A percentile compares a stretch with the other conserved stretches of the same genome.
Evolutionary conservation across 768 basidiomycete genomes (phyloP).

Genomic region (Lyophyllum semitale): DNA sequence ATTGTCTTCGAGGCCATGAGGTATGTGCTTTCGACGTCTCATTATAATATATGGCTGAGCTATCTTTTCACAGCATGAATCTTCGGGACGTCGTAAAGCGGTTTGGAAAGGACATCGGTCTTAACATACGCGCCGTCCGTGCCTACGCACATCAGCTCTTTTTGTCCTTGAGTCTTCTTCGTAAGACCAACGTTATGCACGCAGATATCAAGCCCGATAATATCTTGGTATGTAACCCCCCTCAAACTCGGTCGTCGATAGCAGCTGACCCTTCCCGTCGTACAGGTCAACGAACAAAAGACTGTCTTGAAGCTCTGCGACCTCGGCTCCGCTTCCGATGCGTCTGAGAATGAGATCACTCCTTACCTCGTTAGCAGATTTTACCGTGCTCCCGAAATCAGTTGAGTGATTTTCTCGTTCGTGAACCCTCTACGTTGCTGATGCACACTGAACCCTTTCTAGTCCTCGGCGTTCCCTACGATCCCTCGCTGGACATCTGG

Average conservation of each 20-base stretch:
- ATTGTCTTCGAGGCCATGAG: constrained; percentile 94
- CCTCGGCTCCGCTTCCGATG: constrained; percentile 95
- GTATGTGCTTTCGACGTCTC: constrained; percentile 46
- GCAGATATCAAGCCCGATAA: constrained; percentile 99
- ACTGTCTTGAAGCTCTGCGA: constrained; percentile 93
- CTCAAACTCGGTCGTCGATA: neutral
- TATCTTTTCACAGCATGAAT: constrained; percentile 74
- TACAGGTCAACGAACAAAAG: constrained; percentile 92
- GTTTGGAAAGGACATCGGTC: constrained; percentile 96
- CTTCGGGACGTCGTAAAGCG: constrained; percentile 96
- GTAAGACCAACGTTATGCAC: constrained; percentile 93
- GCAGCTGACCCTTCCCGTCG: neutral
- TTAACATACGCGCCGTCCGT: constrained; percentile 95
- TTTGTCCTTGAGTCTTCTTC: constrained; percentile 79
- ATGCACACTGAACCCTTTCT: constrained; percentile 11
- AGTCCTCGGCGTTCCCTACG: constrained; percentile 97
- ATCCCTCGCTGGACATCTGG: constrained; percentile 93
- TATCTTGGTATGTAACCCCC: constrained; percentile 69
- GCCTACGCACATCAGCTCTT: constrained; percentile 99
- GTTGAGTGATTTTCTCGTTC: constrained; percentile 45
- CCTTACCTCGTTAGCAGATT: constrained; percentile 97
- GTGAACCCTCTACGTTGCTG: constrained; percentile 3
- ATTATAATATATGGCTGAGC: constrained; percentile 1
- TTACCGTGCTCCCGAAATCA: constrained; percentile 98
- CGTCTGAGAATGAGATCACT: constrained; percentile 93